Conservation (phyloP, 1,139 yeast genomes). For the Geotrichum siamense region DNA sequence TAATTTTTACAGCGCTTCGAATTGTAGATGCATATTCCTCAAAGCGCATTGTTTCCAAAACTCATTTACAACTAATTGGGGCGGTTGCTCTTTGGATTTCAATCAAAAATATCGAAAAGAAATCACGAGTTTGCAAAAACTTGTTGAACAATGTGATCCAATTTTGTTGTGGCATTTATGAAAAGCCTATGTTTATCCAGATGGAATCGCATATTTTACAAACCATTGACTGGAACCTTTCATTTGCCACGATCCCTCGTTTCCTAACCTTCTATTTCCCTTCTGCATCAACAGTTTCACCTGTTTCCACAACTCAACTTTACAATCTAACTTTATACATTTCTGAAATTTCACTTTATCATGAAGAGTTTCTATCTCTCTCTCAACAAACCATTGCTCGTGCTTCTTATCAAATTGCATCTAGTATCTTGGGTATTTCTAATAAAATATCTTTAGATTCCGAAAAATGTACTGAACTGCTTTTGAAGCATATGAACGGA, state of each 20-base stretch:
- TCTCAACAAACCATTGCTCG: conserved; percentile 58
- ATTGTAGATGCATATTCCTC: conserved; percentile 88
- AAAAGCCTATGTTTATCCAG: conserved; percentile 84
- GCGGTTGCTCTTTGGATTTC: conserved; percentile 94
- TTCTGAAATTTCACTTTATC: conserved; percentile 71
- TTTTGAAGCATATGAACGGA: conserved; percentile 31
- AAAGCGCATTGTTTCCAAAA: conserved; percentile 75
- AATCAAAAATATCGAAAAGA: conserved; percentile 84
- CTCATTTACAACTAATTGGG: conserved; percentile 88
- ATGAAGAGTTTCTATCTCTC: conserved; percentile 55
- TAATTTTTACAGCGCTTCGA: conserved; percentile 69
- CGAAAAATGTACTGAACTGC: conserved; percentile 18
- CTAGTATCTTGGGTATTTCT: conserved; percentile 45
- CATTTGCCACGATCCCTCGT: conserved; percentile 45
- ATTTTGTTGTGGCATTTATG: conserved; percentile 80
- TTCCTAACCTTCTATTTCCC: conserved; percentile 28
- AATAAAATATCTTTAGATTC: conserved; percentile 41
- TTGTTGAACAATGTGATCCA: conserved; percentile 59
- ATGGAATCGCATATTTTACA: conserved; percentile 89
- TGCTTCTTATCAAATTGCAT: conserved; percentile 66
- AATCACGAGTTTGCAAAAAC: conserved; percentile 47
- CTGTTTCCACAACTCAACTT: conserved; percentile 18
- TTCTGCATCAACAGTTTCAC: background rate
- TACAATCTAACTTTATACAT: conserved; percentile 49
- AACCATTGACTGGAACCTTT: conserved; percentile 76